A percentile compares a stretch with the other conserved stretches of the same genome.
Conservation (phyloP, 1,139 yeast genomes). For the Kodamaea plutei region DNA sequence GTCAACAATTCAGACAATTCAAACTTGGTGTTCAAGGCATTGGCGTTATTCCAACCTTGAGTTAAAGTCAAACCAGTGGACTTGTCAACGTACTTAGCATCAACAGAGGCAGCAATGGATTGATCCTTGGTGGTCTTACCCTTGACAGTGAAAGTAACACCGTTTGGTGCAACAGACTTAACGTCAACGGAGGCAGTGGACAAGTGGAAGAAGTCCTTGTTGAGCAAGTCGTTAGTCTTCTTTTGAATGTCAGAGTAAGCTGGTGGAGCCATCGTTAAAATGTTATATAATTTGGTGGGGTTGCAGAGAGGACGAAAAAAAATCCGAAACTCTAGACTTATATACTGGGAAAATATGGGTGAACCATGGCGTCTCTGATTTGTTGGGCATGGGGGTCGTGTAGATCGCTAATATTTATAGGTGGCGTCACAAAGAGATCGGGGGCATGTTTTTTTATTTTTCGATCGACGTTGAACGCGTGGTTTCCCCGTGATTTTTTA, state of each 20-base stretch:
- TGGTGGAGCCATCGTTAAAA: constrained; percentile 50
- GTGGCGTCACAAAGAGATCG: too few species aligned
- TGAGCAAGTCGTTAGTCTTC: constrained; percentile 83
- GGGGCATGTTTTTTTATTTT: too few species aligned
- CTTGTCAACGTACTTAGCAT: constrained; percentile 92
- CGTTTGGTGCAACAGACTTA: constrained; percentile 93
- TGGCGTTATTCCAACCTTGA: constrained; percentile 97
- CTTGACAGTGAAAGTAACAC: constrained; percentile 91
- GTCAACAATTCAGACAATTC: constrained; percentile 90
- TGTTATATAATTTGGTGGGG: background rate
- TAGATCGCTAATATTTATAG: constrained; percentile 1
- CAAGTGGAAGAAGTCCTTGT: constrained; percentile 90
- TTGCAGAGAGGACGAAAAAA: constrained; percentile 3
- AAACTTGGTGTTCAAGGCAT: constrained; percentile 86
- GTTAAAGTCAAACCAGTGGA: constrained; percentile 88
- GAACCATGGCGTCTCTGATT: constrained; percentile 6
- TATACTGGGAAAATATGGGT: constrained; percentile 4
- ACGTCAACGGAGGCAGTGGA: constrained; percentile 85
- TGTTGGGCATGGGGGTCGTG: constrained; percentile 12
- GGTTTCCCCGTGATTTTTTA: constrained; percentile 1
- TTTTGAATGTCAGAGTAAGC: constrained; percentile 88
- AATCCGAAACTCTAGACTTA: constrained; percentile 5
- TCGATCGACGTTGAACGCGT: too few species aligned
- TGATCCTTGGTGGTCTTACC: constrained; percentile 86
- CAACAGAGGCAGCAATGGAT: constrained; percentile 83